A percentile compares a stretch with the other conserved stretches of the same genome.
Evolutionary conservation across 305 asterid genomes (phyloP).

Genomic region (Fraxinus sp.): DNA sequence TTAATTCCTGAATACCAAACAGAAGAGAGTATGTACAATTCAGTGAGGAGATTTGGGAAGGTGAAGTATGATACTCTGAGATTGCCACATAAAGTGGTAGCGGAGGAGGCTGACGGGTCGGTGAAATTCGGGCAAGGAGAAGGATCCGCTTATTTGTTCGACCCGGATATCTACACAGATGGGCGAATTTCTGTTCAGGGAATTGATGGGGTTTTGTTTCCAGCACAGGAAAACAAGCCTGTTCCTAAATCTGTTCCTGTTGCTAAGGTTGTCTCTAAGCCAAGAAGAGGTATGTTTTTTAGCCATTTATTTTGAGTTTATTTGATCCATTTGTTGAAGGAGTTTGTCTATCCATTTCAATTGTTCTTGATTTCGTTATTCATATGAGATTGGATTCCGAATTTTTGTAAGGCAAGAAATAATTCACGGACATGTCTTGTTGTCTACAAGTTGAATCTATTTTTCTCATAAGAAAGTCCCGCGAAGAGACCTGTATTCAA

Average conservation of each 20-base stretch:
- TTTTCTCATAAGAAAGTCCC: background rate
- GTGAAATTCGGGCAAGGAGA: constrained; percentile 79
- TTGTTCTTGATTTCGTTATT: background rate
- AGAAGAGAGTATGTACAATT: constrained; percentile 90
- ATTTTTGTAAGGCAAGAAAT: background rate
- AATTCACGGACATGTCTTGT: background rate
- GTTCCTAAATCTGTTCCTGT: constrained; percentile 43
- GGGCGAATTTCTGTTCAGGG: constrained; percentile 97
- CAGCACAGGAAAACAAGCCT: constrained; percentile 51
- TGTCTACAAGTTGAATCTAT: background rate
- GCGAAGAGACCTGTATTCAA: background rate
- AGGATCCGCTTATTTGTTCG: constrained; percentile 79
- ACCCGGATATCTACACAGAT: constrained; percentile 91
- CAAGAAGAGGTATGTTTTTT: constrained; percentile 67
- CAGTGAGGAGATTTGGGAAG: constrained; percentile 85
- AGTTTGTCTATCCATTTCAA: background rate
- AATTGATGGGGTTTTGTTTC: constrained; percentile 76
- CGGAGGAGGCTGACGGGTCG: constrained; percentile 94
- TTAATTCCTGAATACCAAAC: constrained; percentile 89
- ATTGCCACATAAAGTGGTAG: constrained; percentile 70
- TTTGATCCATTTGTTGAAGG: background rate
- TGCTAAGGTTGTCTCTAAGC: constrained; percentile 56
- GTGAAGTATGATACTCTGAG: constrained; percentile 75
- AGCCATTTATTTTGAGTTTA: background rate
- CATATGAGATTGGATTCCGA: background rate